Conservation (phyloP, 1,284 basidiomycete species). For the Ustilago sp. region DNA sequence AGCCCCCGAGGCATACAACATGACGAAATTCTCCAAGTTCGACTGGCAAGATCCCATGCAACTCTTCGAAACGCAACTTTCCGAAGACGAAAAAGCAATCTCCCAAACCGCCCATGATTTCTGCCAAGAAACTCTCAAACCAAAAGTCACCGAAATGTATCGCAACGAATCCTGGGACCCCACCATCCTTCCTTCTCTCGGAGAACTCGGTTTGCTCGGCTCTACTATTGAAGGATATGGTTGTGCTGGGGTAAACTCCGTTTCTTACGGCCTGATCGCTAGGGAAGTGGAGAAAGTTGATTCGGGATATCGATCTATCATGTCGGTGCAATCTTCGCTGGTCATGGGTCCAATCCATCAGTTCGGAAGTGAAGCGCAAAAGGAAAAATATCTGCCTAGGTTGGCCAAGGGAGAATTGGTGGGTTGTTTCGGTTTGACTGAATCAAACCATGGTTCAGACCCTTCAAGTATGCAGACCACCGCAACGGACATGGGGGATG, state of each 20-base stretch:
- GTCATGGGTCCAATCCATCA: constrained; percentile 97
- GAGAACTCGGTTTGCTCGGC: constrained; percentile 88
- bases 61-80: constrained; percentile 72
- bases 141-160: constrained; percentile 87
- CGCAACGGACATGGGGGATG: constrained; percentile 81
- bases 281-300: constrained; percentile 94
- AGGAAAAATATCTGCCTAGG: constrained; percentile 87
- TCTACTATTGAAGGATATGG: constrained; percentile 93
- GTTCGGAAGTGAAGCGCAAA: constrained; percentile 89
- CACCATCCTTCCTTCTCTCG: constrained; percentile 87
- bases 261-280: constrained; percentile 92
- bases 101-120: constrained; percentile 86
- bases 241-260: constrained; percentile 90
- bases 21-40: constrained; percentile 73
- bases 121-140: constrained; percentile 85
- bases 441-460: constrained; percentile 96
- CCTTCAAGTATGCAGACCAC: constrained; percentile 93
- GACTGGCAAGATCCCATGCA: constrained; percentile 75
- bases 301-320: constrained; percentile 94
- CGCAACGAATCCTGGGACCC: constrained; percentile 86
- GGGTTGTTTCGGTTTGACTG: constrained; percentile 94
- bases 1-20: constrained; percentile 45
- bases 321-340: constrained; percentile 93
- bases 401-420: constrained; percentile 88
- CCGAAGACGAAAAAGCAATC: constrained; percentile 90